These are phyloP conservation scores for Prunus padus DNA, from an alignment of 306 rosid species.

Conservation along the genomic window DNA sequence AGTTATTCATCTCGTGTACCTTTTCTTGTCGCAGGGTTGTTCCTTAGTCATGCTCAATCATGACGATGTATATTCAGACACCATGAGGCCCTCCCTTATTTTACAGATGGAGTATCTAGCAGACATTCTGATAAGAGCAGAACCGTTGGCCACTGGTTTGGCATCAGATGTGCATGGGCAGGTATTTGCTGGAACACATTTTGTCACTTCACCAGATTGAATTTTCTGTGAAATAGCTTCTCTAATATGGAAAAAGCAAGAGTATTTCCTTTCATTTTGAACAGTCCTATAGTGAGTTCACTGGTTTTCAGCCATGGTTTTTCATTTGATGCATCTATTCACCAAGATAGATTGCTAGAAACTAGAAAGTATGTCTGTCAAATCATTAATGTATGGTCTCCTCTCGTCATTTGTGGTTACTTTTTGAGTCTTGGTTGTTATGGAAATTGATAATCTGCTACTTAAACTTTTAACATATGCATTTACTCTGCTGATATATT, in stretches of 20 bases:
- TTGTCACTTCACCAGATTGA: neutral
- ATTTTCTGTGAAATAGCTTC: neutral
- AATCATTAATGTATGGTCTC: too few relatives aligned
- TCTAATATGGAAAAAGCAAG: neutral
- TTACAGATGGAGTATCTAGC: constrained; percentile 84
- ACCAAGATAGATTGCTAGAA: too few relatives aligned
- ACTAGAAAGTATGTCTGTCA: too few relatives aligned
- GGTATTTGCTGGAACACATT: constrained; percentile 47
- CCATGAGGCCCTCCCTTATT: constrained; percentile 52
- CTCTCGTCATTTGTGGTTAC: too few relatives aligned
- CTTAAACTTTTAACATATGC: neutral
- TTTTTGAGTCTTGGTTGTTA: neutral
- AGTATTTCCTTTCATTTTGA: neutral
- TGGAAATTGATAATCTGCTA: neutral
- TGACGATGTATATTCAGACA: constrained; percentile 57
- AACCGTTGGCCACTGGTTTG: constrained; percentile 89
- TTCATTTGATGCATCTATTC: too few relatives aligned
- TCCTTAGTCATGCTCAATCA: constrained; percentile 73
- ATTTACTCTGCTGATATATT: too few relatives aligned
- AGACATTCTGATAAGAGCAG: constrained; percentile 68
- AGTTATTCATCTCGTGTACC: constrained; percentile 5
- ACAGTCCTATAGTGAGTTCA: too few relatives aligned
- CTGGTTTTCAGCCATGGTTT: too few relatives aligned
- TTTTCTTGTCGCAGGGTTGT: constrained; percentile 57
- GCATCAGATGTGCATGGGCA: constrained; percentile 63